Percentiles rank a stretch among this genome's conserved stretches.
Evolutionary conservation across 345 rosid genomes (phyloP).

Genomic region (Arabidopsis suecica): DNA sequence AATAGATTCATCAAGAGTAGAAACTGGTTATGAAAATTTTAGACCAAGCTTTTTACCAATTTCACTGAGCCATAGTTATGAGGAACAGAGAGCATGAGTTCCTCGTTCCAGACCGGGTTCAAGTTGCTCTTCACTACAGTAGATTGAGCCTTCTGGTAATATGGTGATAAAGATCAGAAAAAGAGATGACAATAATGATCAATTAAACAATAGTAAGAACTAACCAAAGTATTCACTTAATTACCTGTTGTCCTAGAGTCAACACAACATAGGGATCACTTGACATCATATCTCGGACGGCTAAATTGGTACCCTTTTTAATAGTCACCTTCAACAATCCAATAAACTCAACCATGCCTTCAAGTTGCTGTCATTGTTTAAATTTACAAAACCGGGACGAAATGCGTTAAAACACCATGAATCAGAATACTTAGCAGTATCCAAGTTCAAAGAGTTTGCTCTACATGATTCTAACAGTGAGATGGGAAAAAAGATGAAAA

Average conservation of each 20-base stretch:
- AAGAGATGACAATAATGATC: slow-evolving; percentile 12
- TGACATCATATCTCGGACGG: slow-evolving; percentile 89
- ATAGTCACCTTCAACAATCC: slow-evolving; percentile 82
- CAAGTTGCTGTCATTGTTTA: slow-evolving; percentile 56
- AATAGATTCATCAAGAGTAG: not conserved
- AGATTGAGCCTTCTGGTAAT: slow-evolving; percentile 62
- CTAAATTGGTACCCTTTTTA: slow-evolving; percentile 75
- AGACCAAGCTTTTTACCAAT: slow-evolving; percentile 53
- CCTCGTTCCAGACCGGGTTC: slow-evolving; percentile 86
- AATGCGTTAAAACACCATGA: slow-evolving; percentile 21
- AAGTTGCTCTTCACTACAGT: slow-evolving; percentile 64
- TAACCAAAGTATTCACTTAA: not conserved
- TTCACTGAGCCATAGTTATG: slow-evolving; percentile 62
- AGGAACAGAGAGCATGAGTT: slow-evolving; percentile 83
- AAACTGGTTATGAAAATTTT: not conserved
- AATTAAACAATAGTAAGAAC: slow-evolving; percentile 2
- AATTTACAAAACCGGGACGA: slow-evolving; percentile 6
- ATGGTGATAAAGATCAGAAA: slow-evolving; percentile 12
- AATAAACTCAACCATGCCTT: slow-evolving; percentile 84
- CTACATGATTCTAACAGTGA: not conserved
- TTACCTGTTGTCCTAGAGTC: slow-evolving; percentile 86
- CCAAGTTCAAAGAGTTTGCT: slow-evolving; percentile 12
- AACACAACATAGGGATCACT: slow-evolving; percentile 95
- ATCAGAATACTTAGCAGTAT: slow-evolving; percentile 7
- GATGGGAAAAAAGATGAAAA: not conserved